These are phyloP conservation scores for Phaeosphaeriaceae sp. DNA, from an alignment of 2,329 filamentous ascomycete species.

Conservation along the genomic window DNA sequence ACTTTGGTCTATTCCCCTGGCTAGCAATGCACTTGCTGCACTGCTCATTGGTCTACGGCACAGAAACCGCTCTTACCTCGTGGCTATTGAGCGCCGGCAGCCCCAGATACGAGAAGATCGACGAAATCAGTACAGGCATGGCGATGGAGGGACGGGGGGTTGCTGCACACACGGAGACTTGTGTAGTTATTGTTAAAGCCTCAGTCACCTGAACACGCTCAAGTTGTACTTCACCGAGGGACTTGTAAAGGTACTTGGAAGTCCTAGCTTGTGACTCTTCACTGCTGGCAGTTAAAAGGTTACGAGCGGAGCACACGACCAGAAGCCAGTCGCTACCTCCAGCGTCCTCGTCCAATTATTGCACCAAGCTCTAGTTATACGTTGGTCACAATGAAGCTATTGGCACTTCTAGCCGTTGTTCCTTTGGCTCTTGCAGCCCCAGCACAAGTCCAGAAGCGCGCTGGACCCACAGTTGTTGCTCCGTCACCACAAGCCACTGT, in stretches of 20 bases:
- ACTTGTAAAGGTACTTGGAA: conserved; percentile 10
- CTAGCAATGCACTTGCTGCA: conserved; percentile 2
- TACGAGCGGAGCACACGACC: background rate
- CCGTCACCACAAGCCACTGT: conserved; percentile 62
- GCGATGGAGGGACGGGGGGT: conserved; percentile 14
- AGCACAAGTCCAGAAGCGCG: conserved; percentile 53
- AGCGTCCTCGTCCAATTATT: background rate
- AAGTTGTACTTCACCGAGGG: conserved; percentile 21
- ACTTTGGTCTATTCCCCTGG: conserved; percentile 14
- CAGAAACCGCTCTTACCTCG: background rate
- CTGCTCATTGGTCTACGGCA: conserved; percentile 11
- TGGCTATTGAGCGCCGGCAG: conserved; percentile 4
- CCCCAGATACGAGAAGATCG: conserved; percentile 14
- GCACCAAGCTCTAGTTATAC: background rate
- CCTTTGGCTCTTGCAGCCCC: conserved; percentile 42
- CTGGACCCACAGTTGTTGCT: conserved; percentile 61
- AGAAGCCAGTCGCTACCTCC: background rate
- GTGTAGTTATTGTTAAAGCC: conserved; percentile 6
- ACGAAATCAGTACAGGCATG: conserved; percentile 5
- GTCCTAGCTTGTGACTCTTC: conserved; percentile 25
- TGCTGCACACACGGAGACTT: conserved; percentile 26
- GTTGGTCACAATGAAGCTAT: conserved; percentile 36
- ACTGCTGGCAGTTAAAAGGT: conserved; percentile 1
- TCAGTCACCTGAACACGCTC: conserved; percentile 23
- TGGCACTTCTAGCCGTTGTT: conserved; percentile 27